Conservation (phyloP, 768 basidiomycete species). For the Hygrophorus pudorinus region DNA sequence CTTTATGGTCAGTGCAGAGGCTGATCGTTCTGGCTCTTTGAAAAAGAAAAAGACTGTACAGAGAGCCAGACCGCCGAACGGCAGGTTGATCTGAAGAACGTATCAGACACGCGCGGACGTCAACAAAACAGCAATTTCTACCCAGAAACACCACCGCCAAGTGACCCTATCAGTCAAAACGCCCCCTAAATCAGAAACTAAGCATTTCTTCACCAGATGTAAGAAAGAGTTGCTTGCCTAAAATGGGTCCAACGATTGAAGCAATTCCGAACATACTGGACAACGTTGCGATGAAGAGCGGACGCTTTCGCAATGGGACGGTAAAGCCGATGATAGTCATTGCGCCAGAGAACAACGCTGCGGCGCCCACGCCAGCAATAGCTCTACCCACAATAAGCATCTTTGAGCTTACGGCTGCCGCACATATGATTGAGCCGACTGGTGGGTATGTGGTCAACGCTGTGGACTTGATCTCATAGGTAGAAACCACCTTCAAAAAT, state of each 20-base stretch:
- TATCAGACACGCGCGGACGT: not conserved
- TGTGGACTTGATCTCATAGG: too few species aligned
- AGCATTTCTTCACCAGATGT: too few species aligned
- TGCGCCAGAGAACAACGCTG: too few species aligned
- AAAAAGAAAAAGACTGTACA: constrained; percentile 13
- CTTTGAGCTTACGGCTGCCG: too few species aligned
- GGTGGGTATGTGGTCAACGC: too few species aligned
- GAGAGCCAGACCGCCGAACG: constrained; percentile 7
- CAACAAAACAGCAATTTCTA: constrained; percentile 2
- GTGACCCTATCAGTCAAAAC: constrained; percentile 20
- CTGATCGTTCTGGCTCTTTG: constrained; percentile 3
- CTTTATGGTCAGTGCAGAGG: not conserved
- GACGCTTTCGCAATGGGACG: constrained; percentile 8
- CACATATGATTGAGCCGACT: too few species aligned
- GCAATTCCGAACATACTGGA: constrained; percentile 25
- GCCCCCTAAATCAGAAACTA: constrained; percentile 7
- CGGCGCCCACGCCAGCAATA: too few species aligned
- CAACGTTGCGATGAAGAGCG: constrained; percentile 13
- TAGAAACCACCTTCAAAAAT: too few species aligned
- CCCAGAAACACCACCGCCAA: constrained; percentile 20
- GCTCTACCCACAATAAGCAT: too few species aligned
- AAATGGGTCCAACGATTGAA: constrained; percentile 21
- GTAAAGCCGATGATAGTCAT: not conserved
- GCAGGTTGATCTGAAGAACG: constrained; percentile 11
- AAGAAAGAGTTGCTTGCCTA: constrained; percentile 10